Evolutionary conservation across 176 grass and related monocot species (phyloP), one percentile per base, ranked within the genome.

Genomic region (Eragrostis curvula): DNA sequence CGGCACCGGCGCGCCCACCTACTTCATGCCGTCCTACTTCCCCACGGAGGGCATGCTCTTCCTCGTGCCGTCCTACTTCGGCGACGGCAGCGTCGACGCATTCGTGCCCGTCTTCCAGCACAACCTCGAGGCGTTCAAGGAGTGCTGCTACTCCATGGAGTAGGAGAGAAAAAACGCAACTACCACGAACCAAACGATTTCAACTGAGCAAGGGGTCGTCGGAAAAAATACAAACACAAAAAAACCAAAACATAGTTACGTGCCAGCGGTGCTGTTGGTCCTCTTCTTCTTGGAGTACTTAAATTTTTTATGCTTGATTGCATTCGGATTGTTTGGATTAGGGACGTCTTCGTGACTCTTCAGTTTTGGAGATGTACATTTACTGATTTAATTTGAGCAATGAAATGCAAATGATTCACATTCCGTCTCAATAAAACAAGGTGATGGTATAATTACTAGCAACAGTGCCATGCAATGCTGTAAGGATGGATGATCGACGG

Each of bases 11-110:
- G 55, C 55, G 87, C 94, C 91, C 0, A 86, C 55, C 57, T 94
- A 91, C 85, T 97, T 97, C 85, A 89, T 92, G 89, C 94, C 94
- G 10, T 80, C 87, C 1, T 97, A 97, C 79, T 88, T 87, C 42
- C 88, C 85, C 1, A 88, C 77, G 32, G 94, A 93, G 62, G 94
- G 94, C 17, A 82, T 91, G 88, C 51, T 93, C 3, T 90, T 89
- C 74, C 68, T 97, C 8, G 78, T 80, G 17, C 94, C 94, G 5
- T 91, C 90, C 0, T 83, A 89, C 86, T 13, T 77, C 55, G 91
- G 89, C 73, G 91, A 97, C 69, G 94, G 87, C 51, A 91, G 91
- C 82, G 84, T 94, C 13, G 94, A 97, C 63, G 94, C 85, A 3
- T 89, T 91, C 57, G 89, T 94, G 16, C 87, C 94, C 7, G 44